Evolutionary conservation across 805 yeast species (phyloP).

Genomic region (Pichia insulana): DNA sequence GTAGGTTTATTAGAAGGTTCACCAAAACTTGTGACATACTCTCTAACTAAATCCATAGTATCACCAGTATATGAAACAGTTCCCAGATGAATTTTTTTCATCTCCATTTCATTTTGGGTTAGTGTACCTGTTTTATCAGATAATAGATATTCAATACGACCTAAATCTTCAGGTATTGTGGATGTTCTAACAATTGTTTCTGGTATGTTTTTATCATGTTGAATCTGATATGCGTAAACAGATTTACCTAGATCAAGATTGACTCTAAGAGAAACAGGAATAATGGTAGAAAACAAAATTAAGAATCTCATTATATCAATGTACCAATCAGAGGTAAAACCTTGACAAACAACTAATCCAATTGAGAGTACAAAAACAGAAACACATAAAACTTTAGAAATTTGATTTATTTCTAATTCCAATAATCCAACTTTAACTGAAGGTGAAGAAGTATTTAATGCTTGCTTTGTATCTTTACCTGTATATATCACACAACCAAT

Average conservation of each 20-base stretch:
- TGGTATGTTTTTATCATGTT: constrained; percentile 72
- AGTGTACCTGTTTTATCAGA: constrained; percentile 96
- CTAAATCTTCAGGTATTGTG: constrained; percentile 96
- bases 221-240: constrained; percentile 91
- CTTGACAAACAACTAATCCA: constrained; percentile 70
- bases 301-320: constrained; percentile 83
- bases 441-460: constrained; percentile 81
- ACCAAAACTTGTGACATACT: constrained; percentile 40
- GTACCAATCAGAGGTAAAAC: constrained; percentile 72
- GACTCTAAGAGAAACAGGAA: constrained; percentile 92
- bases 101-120: constrained; percentile 96
- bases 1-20: constrained; percentile 20
- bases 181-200: constrained; percentile 93
- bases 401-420: constrained; percentile 81
- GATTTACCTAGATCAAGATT: constrained; percentile 92
- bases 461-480: constrained; percentile 89
- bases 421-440: constrained; percentile 85
- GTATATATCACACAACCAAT: constrained; percentile 85
- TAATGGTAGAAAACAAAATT: constrained; percentile 87
- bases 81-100: constrained; percentile 88
- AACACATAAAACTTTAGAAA: constrained; percentile 81
- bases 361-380: constrained; percentile 76
- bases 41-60: constrained; percentile 79
- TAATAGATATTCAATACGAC: constrained; percentile 85
- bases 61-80: constrained; percentile 88